Conservation (phyloP, 2,329 filamentous ascomycete genomes). For the Periconia sp. region DNA sequence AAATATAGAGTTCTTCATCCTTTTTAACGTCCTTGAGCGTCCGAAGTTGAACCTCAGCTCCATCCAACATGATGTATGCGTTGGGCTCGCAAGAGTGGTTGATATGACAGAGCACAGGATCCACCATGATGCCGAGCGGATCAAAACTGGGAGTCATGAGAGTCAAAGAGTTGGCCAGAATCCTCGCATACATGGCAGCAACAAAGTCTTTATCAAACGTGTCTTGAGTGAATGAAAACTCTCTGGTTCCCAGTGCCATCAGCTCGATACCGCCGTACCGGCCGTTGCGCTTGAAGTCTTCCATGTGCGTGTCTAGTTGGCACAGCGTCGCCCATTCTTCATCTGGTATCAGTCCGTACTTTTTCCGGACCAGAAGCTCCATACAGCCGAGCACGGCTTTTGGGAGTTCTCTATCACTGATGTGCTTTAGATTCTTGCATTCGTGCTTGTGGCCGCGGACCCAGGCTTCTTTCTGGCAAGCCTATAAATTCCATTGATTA, state of each 20-base stretch:
- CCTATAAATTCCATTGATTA: constrained; percentile 38
- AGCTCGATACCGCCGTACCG: constrained; percentile 52
- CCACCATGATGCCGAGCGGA: constrained; percentile 60
- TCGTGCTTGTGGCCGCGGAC: constrained; percentile 60
- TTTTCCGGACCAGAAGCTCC: constrained; percentile 53
- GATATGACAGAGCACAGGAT: constrained; percentile 56
- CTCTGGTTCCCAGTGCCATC: constrained; percentile 56
- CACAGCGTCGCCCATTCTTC: constrained; percentile 48
- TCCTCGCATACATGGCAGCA: constrained; percentile 50
- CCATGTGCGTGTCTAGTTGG: constrained; percentile 51
- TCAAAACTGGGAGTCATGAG: constrained; percentile 59
- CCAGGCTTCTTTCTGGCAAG: constrained; percentile 63
- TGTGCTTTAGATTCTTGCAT: constrained; percentile 55
- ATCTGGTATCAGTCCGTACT: constrained; percentile 40
- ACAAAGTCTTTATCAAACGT: constrained; percentile 46
- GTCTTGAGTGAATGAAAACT: constrained; percentile 52
- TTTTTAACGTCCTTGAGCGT: constrained; percentile 55
- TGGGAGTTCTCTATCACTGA: constrained; percentile 51
- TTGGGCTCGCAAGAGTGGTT: constrained; percentile 68
- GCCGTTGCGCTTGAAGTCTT: constrained; percentile 47
- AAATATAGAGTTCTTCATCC: constrained; percentile 62
- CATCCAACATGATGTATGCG: constrained; percentile 59
- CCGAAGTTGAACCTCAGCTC: constrained; percentile 52
- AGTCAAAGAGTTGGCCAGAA: constrained; percentile 62
- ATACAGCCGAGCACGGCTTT: constrained; percentile 59